Evolutionary conservation across 345 rosid genomes (phyloP).

Genomic region (Cardamine chenopodiifolia): DNA sequence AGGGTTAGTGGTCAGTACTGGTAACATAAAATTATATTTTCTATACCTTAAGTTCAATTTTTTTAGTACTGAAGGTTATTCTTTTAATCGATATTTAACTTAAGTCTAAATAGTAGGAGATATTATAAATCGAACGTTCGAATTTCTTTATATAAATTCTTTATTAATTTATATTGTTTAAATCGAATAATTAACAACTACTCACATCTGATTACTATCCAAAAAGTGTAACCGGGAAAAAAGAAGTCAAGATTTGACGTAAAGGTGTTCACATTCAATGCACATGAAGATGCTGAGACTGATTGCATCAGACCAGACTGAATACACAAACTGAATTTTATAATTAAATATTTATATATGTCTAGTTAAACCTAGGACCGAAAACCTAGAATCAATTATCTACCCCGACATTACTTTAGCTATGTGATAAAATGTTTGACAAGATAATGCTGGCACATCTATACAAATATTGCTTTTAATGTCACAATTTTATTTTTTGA

Average conservation of each 20-base stretch:
- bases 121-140: too few relatives aligned
- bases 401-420: background rate
- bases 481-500: too few relatives aligned
- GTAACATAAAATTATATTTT: too few relatives aligned
- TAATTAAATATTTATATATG: background rate
- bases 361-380: conserved; percentile 5
- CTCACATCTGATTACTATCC: conserved; percentile 11
- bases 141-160: too few relatives aligned
- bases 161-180: too few relatives aligned
- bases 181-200: background rate
- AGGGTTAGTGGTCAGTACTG: background rate
- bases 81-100: background rate
- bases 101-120: too few relatives aligned
- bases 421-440: background rate
- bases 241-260: conserved; percentile 17
- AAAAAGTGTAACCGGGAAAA: conserved; percentile 13
- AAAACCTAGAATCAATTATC: background rate
- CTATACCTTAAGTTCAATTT: too few relatives aligned
- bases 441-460: background rate
- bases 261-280: conserved; percentile 31
- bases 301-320: background rate
- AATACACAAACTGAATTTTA: background rate
- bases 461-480: background rate
- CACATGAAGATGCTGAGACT: conserved; percentile 11
- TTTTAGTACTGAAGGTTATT: too few relatives aligned